phyloP scores from a whole-genome alignment of 2,329 filamentous ascomycete genomes.

The Teratosphaeria epicoccoides region DNA sequence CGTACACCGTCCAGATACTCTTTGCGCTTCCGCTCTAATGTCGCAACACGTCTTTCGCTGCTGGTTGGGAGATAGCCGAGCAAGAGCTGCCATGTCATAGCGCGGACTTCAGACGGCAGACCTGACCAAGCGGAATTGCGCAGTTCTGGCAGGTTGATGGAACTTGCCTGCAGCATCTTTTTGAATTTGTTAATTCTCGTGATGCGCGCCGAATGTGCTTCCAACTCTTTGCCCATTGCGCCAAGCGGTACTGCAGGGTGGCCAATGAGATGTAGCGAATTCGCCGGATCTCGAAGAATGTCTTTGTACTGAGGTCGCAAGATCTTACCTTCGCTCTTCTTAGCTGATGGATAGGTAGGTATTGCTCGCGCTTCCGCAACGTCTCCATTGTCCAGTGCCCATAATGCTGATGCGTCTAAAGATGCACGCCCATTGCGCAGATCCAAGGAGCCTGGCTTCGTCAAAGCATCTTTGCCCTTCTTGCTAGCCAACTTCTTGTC shows the following conservation, averaged over 20 bases:
- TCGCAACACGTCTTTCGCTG: conserved; percentile 80
- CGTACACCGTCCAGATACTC: conserved; percentile 90
- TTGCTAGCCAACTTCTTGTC: conserved; percentile 36
- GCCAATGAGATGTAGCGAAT: conserved; percentile 86
- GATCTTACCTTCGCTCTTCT: conserved; percentile 86
- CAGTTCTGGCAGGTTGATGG: conserved; percentile 74
- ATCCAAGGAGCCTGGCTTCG: conserved; percentile 5
- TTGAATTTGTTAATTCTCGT: conserved; percentile 98
- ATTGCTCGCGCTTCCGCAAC: conserved; percentile 75
- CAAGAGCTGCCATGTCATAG: conserved; percentile 97
- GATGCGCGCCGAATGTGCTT: conserved; percentile 77
- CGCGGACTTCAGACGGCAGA: conserved; percentile 84
- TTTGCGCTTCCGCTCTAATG: conserved; percentile 85
- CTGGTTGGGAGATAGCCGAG: conserved; percentile 95
- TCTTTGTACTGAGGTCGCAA: conserved; percentile 96
- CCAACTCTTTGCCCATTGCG: conserved; percentile 71
- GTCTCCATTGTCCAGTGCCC: conserved; percentile 76
- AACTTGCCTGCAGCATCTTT: conserved; percentile 81
- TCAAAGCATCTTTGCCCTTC: conserved; percentile 37
- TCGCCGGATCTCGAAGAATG: conserved; percentile 74
- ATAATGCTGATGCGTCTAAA: conserved; percentile 17
- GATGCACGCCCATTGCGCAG: conserved; percentile 9
- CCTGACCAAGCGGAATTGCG: conserved; percentile 87
- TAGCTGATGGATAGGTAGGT: conserved; percentile 74
- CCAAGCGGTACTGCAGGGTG: conserved; percentile 65